Base-by-base conservation (phyloP, 768 basidiomycete genomes). In the Leccinum subgranulosum region DNA sequence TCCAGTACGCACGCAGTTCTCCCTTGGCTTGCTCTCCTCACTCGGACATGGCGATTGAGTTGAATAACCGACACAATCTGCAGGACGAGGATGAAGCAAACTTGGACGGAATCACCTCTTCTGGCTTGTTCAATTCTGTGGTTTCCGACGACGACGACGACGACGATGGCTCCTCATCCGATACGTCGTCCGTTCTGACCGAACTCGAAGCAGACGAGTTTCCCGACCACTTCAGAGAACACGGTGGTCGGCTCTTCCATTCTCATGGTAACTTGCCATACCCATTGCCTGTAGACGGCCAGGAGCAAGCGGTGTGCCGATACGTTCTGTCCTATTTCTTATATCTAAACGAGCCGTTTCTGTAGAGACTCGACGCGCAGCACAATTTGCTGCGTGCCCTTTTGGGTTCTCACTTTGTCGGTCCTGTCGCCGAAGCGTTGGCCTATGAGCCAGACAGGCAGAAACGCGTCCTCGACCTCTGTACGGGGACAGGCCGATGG, bases 401-500 rank as follows among this genome's bases (percentile, higher is more conserved):
- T 43, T 67, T 87, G 62, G 81, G 83, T n/a, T 75, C 69, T 41
- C 78, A 84, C 67, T 86, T 80, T 66, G 73, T 85, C 51, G 85
- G 83, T 6, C 87, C 88, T 39, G 82, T 90, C 25, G 61, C 64
- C 31, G 76, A 84, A 57, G 72, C 81, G 29, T 75, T 92, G 49
- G 75, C 74, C 45, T 63, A 65, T 27, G 69, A 73, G 43, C 66
- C 71, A 6, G 74, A 69, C 45, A 76, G 76, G 55, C 76, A 74
- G 50, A 81, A 75, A 69, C 77, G 79, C 58, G 87, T 79, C 46
- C 76, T 93, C 49, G 90, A 93, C 71, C 65, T 91, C n/a, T 85
- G 90, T 60, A 88, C 85, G 7, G 90, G 90, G 17, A 87, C 80
- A 17, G 90, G 90, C 6, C 73, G 67, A 73, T 93, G 90, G 90